A percentile compares a stretch with the other conserved stretches of the same genome.
Conservation (phyloP, 768 basidiomycete genomes). For the Lactarius sanguifluus region DNA sequence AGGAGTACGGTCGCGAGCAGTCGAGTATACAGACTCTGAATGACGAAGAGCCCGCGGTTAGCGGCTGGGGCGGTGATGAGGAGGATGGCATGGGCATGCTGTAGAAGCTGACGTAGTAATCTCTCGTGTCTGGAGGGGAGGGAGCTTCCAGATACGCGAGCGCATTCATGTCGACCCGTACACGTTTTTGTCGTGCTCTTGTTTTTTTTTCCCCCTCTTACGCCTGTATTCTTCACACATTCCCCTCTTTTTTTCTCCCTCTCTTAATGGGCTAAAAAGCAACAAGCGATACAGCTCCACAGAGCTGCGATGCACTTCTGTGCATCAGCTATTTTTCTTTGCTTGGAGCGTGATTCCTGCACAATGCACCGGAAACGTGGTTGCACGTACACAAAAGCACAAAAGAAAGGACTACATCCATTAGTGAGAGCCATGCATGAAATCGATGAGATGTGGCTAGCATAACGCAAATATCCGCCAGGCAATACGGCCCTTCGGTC, state of each 20-base stretch:
- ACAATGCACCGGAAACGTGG: too few relatives aligned
- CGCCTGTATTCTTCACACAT: not conserved
- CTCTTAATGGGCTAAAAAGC: conserved; percentile 20
- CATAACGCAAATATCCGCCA: not conserved
- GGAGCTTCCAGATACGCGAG: not conserved
- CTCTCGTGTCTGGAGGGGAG: not conserved
- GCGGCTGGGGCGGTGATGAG: conserved; percentile 72
- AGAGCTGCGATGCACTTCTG: conserved; percentile 18
- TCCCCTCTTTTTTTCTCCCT: too few relatives aligned
- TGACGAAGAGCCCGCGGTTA: conserved; percentile 42
- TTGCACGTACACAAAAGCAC: too few relatives aligned
- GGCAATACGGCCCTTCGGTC: not conserved
- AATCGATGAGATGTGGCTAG: not conserved
- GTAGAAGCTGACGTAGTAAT: conserved; percentile 28
- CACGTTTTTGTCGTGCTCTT: conserved; percentile 5
- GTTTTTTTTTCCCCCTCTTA: not conserved
- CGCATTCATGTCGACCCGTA: not conserved
- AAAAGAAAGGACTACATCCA: too few relatives aligned
- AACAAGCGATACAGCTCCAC: conserved; percentile 19
- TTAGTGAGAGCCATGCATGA: not conserved
- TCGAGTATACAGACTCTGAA: not conserved
- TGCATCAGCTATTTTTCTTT: conserved; percentile 1
- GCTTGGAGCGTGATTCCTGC: not conserved
- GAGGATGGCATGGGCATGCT: conserved; percentile 75
- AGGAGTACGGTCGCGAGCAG: conserved; percentile 43